Evolutionary conservation across 306 rosid species (phyloP).

Genomic region (Cucumis sativus): Cucumber_9930_V3 NC_026661.2:17596501-17597000

Average conservation of each 20-base stretch:
- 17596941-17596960: conserved; percentile 94
- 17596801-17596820: background rate
- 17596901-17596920: conserved; percentile 83
- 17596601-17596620: background rate
- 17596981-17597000: conserved; percentile 43
- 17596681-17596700: background rate
- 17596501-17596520: background rate
- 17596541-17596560: background rate
- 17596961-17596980: conserved; percentile 66
- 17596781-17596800: background rate
- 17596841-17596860: conserved; percentile 22
- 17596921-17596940: conserved; percentile 99
- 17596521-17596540: background rate
- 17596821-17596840: conserved; percentile 1
- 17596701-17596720: background rate
- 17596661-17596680: background rate
- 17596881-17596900: conserved; percentile 97
- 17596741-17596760: background rate
- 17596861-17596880: conserved; percentile 73
- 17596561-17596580: background rate
- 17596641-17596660: background rate
- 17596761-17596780: background rate
- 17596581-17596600: background rate
- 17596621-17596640: background rate
- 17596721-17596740: background rate